Percentiles rank a stretch among this genome's conserved stretches.
These are phyloP conservation scores for Tylopilus vinaceipallidus DNA, from an alignment of 768 basidiomycete genomes.

Conservation along the genomic window DNA sequence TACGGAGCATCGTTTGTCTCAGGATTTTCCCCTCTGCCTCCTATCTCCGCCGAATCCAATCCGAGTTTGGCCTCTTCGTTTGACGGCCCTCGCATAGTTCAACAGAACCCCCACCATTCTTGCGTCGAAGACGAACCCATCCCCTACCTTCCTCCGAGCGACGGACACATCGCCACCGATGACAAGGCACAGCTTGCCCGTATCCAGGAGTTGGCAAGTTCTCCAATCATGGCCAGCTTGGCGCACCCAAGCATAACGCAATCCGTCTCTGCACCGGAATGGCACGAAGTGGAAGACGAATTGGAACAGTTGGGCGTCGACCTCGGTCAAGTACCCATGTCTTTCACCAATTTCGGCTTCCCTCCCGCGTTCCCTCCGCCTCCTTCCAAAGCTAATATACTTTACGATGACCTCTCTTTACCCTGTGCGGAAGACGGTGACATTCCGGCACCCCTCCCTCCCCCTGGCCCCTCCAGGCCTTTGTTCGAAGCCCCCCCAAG, in stretches of 20 bases:
- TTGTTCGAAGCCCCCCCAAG: conserved; percentile 41
- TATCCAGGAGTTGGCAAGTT: conserved; percentile 50
- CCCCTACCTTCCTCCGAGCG: conserved; percentile 32
- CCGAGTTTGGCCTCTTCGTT: conserved; percentile 12
- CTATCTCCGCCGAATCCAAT: conserved; percentile 6
- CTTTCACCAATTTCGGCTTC: conserved; percentile 7
- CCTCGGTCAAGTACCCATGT: conserved; percentile 4
- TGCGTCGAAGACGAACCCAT: conserved; percentile 18
- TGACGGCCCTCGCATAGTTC: conserved; percentile 5
- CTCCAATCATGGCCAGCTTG: conserved; percentile 32
- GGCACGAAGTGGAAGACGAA: conserved; percentile 49
- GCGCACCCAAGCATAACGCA: conserved; percentile 14
- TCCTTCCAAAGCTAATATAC: conserved; percentile 43
- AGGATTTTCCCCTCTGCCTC: conserved; percentile 4
- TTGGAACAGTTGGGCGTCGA: conserved; percentile 22
- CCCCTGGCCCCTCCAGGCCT: conserved; percentile 42
- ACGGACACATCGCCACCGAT: conserved; percentile 65
- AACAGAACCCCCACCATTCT: conserved; percentile 2
- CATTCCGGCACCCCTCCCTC: conserved; percentile 33
- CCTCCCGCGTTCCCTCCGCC: conserved; percentile 27
- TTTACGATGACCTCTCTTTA: conserved; percentile 38
- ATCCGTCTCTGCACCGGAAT: conserved; percentile 49
- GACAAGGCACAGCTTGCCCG: conserved; percentile 59
- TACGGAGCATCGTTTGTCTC: conserved; percentile 38
- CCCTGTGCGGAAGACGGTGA: conserved; percentile 33